Evolutionary conservation across 2,329 filamentous ascomycete species (phyloP), one percentile per base, ranked within the genome.

Genomic region (Claviceps monticola): DNA sequence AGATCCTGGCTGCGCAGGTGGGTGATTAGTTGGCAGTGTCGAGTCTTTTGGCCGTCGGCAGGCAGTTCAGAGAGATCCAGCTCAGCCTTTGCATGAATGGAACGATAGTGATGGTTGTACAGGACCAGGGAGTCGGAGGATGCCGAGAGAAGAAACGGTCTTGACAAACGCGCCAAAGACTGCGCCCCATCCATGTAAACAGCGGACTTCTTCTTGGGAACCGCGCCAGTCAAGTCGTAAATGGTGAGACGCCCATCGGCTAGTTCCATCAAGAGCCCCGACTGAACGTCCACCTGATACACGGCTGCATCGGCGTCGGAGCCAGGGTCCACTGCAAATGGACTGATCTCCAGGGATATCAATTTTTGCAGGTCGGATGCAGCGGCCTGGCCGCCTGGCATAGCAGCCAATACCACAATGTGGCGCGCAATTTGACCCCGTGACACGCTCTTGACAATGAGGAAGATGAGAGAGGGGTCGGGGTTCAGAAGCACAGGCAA

Each of bases 71-170:
- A 70, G n/a, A 73, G 58, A 48, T 77, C 69, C 48, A 76, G 56
- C 2, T 67, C 55, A 5, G 71, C 62, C 13, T 71, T 73, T 36
- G 74, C 74, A 57, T 81, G 78, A n/a, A 80, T 62, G 7, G 78
- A 80, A 34, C 71, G 76, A 62, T 82, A 89, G 54, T 82, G 78
- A 37, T 83, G 79, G 64, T 88, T 88, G 62, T 84, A 85, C 14
- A 87, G 71, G 43, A 71, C 74, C 42, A 85, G 75, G 0, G 74
- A 71, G 9, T 72, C 67, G 0, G 72, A 59, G 0, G 80, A 81
- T n/a, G 78, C 72, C 1, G 79, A 74, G 45, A 90, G 71, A 1
- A 87, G 65, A 4, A 84, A 79, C 7, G 83, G 80, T 52, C 76
- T 78, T 7, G 83, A 86, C 0, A 89, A 68, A 6, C 82, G 76